Conservation (phyloP, 2,329 filamentous ascomycete genomes). For the Plectosphaerella sp. region DNA sequence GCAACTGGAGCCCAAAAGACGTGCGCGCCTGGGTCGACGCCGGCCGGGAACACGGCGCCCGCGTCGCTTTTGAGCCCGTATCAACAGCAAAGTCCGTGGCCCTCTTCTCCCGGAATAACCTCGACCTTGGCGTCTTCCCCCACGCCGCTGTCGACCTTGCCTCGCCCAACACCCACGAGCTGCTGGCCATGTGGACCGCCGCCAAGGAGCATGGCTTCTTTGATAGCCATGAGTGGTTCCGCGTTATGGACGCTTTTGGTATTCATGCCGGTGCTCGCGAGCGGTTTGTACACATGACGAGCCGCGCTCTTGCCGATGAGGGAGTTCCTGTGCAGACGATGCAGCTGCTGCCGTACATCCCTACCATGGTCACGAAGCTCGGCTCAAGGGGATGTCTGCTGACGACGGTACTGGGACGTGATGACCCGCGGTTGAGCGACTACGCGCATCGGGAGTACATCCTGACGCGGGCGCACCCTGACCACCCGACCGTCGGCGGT, state of each 20-base stretch:
- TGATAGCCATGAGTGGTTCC: conserved; percentile 71
- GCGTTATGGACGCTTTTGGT: conserved; percentile 71
- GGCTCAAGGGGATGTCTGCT: conserved; percentile 72
- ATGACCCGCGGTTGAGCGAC: conserved; percentile 63
- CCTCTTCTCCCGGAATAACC: conserved; percentile 50
- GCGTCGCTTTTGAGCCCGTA: conserved; percentile 83
- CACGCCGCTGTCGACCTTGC: conserved; percentile 64
- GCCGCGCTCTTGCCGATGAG: conserved; percentile 62
- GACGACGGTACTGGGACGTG: conserved; percentile 62
- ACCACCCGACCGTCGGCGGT: conserved; percentile 58
- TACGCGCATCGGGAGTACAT: conserved; percentile 65
- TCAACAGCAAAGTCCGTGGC: conserved; percentile 72
- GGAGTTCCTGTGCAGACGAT: conserved; percentile 81
- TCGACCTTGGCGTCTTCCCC: conserved; percentile 51
- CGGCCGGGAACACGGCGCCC: conserved; percentile 49
- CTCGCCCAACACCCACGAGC: conserved; percentile 80
- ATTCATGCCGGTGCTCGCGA: conserved; percentile 70
- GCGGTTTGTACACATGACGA: conserved; percentile 66
- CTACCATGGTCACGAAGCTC: conserved; percentile 79
- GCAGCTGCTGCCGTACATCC: conserved; percentile 83
- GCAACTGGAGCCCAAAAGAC: conserved; percentile 70
- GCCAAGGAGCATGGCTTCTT: conserved; percentile 66
- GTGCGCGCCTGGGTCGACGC: conserved; percentile 65
- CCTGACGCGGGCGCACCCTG: conserved; percentile 55
- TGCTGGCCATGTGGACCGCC: conserved; percentile 70